Base-by-base conservation (phyloP, 306 rosid genomes). In the Prunus mume region DNA sequence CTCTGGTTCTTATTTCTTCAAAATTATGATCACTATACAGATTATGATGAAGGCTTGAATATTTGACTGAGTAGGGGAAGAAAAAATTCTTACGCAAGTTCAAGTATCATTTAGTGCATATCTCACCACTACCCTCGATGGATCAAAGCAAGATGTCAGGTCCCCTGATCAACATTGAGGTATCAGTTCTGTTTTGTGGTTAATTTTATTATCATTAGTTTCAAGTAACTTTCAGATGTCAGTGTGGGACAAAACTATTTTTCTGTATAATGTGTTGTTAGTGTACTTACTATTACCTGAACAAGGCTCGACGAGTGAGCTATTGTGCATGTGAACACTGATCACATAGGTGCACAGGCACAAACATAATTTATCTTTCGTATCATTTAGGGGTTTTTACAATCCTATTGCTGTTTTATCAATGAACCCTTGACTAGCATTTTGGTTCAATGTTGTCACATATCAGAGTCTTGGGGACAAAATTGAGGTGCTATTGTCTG, bases 111-210 rank as follows among this genome's bases (percentile, higher is more conserved):
- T 34, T 60, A 86, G 98, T 30, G 91, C 96, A 28, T 93, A 89
- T 82, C 93, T 93, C 68, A 88, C 98, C 43, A 93, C 98, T 79
- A 95, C 98, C 67, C 76, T 91, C 81, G 93, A 93, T 81, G 96
- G 32, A 77, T 90, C 81, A 91, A 93, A 85, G 91, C 98, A 72
- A 85, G 96, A 81, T 68, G 91, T 80, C 98, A 93, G 84, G 95
- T 91, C 56, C 96, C 91, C 74, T 91, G 95, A 81, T 86, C 96
- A 30, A 80, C 88, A 50, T 62, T 87, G 62, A 91, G 96, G 98
- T 90, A 83, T 77, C 71, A 28, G 61, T 43, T 47, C 18, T n/a
- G 25, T 19, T 47, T 80, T 63, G 66, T 54, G 20, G 45, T 49
- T 73, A 54, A 56, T 74, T 30, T 60, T 65, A 49, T 62, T 24